Base-by-base conservation (phyloP, 169 alveolate genomes). In the Eimeria praecox region DNA sequence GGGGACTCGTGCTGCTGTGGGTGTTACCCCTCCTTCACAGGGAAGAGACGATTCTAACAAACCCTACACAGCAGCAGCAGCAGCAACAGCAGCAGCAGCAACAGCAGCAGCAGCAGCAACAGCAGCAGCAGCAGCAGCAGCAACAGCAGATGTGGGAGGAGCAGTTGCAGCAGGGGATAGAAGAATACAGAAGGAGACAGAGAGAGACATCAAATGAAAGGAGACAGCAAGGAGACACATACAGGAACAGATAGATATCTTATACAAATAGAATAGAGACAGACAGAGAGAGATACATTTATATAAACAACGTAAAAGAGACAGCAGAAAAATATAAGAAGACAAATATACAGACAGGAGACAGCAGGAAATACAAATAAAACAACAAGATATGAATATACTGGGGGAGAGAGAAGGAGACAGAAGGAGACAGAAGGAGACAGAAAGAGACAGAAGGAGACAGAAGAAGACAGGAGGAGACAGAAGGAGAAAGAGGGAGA, bases 1-100 rank as follows among this genome's bases (percentile, higher is more conserved):
- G 27, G 89, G 89, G 54, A 78, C 66, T 40, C 89, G 35, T 46
- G 89, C 59, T 27, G 89, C 89, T 40, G 89, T 78, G 30, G 89
- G 66, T 30, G 14, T 20, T 24, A 78, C 8, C 1, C 89, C 89
- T 16, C 89, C 35, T 27, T 78, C 89, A 14, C 66, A 42, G 35
- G 89, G 89, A 20, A 78, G 64, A 46, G 54, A 78, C 27, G 64
- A 22, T 35, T 78, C 89, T 46, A 78, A 33, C 89, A 59, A 78
- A 33, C 66, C 89, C 89, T 78, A 35, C 22, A 27, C 59, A 52
- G 14, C 59, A 52, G n/a, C n/a, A n/a, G n/a, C 59, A 52, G 59
- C 59, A 52, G 14, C 59, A 52, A 14, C 59, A 52, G 42, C 59
- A 78, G 69, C 6, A 78, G 46, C 38, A 78, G 89, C 59, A 40